Evolutionary conservation across 768 basidiomycete genomes (phyloP).

Genomic region (Rickenella mellea): DNA sequence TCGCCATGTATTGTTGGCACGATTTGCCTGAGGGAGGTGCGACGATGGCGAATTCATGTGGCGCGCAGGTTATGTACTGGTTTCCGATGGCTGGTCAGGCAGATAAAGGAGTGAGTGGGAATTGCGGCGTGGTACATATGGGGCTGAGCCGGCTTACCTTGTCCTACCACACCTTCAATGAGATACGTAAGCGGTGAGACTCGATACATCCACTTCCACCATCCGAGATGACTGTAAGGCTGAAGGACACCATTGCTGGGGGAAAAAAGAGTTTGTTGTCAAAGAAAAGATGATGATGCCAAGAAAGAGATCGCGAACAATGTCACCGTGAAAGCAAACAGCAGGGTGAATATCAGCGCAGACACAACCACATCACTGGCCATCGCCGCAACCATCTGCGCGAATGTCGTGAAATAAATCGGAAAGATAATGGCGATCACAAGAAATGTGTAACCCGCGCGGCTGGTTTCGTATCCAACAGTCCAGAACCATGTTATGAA

Average conservation of each 20-base stretch:
- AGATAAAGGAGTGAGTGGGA: neutral
- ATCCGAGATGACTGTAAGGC: slow-evolving; percentile 48
- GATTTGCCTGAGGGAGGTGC: slow-evolving; percentile 21
- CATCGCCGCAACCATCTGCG: slow-evolving; percentile 13
- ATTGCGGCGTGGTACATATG: neutral
- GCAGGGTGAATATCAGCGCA: slow-evolving; percentile 9
- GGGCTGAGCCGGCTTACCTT: slow-evolving; percentile 11
- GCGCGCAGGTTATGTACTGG: slow-evolving; percentile 20
- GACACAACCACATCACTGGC: slow-evolving; percentile 18
- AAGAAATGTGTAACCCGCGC: slow-evolving; percentile 13
- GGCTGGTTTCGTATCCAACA: slow-evolving; percentile 31
- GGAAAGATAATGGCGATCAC: slow-evolving; percentile 13
- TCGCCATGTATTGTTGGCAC: slow-evolving; percentile 20
- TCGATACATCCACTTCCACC: slow-evolving; percentile 68
- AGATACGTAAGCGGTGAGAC: slow-evolving; percentile 48
- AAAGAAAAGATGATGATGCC: too few relatives aligned
- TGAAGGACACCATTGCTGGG: slow-evolving; percentile 57
- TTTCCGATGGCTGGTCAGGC: slow-evolving; percentile 16
- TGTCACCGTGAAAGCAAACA: slow-evolving; percentile 14
- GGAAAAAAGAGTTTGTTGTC: too few relatives aligned
- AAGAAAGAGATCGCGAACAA: too few relatives aligned
- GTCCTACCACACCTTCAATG: slow-evolving; percentile 35
- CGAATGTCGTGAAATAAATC: slow-evolving; percentile 8
- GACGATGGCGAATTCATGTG: slow-evolving; percentile 23
- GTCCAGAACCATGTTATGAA: slow-evolving; percentile 69